Percentiles rank a stretch among this genome's conserved stretches.
phyloP scores from a whole-genome alignment of 2,329 filamentous ascomycete species.

The Tricladium varicosporioides region DNA sequence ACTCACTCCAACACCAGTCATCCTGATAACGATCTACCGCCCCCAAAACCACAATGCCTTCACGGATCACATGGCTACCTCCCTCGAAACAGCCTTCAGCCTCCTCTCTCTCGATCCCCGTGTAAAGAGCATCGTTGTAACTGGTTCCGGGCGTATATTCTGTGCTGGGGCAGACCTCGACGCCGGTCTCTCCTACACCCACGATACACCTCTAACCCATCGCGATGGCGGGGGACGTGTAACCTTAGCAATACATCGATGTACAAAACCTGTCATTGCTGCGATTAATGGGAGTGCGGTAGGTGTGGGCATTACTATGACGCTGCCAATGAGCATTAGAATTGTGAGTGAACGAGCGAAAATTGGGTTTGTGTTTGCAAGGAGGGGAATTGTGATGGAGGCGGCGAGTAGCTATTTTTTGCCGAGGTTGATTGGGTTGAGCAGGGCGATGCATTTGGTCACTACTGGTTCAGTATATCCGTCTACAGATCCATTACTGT shows the following conservation, averaged over 20 bases:
- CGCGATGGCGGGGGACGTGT: slow-evolving; percentile 53
- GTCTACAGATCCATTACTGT: slow-evolving; percentile 49
- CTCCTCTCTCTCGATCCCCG: slow-evolving; percentile 52
- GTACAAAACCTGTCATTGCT: slow-evolving; percentile 56
- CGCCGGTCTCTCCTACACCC: slow-evolving; percentile 18
- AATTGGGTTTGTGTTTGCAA: slow-evolving; percentile 72
- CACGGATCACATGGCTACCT: slow-evolving; percentile 60
- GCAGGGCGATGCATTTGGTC: slow-evolving; percentile 60
- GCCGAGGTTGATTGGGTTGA: slow-evolving; percentile 64
- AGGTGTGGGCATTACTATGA: slow-evolving; percentile 61
- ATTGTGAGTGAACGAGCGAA: slow-evolving; percentile 57
- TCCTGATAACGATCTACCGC: slow-evolving; percentile 63
- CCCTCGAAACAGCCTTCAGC: slow-evolving; percentile 54
- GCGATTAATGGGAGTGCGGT: slow-evolving; percentile 60
- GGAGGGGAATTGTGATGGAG: slow-evolving; percentile 70
- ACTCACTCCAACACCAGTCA: slow-evolving; percentile 55
- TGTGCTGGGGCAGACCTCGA: slow-evolving; percentile 48
- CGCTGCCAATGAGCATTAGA: slow-evolving; percentile 52
- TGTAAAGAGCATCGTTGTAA: slow-evolving; percentile 54
- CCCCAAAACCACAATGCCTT: slow-evolving; percentile 69
- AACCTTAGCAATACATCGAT: slow-evolving; percentile 53
- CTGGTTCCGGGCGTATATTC: slow-evolving; percentile 51
- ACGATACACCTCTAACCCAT: slow-evolving; percentile 26
- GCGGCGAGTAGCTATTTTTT: slow-evolving; percentile 71
- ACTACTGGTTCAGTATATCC: slow-evolving; percentile 65